Percentiles rank a stretch among this genome's conserved stretches.
These are phyloP conservation scores for Cucurbitaria berberidis DNA, from an alignment of 2,329 filamentous ascomycete genomes.

Conservation along the genomic window DNA sequence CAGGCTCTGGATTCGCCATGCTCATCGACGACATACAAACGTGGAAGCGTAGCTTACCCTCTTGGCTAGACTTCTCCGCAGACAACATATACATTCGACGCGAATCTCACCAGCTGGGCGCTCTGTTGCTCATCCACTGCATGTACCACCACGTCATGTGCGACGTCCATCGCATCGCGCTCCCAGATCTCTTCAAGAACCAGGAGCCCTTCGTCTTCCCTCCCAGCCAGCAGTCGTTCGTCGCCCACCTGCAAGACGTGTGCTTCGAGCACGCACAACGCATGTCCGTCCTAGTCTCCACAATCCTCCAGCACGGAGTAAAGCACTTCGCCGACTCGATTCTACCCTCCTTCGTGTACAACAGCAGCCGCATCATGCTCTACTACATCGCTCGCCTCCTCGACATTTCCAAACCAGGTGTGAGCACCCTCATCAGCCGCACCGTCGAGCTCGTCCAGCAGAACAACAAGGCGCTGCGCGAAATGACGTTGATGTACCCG, in stretches of 20 bases:
- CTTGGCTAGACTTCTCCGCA: slow-evolving; percentile 40
- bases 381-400: slow-evolving; percentile 41
- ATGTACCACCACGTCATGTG: slow-evolving; percentile 45
- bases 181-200: slow-evolving; percentile 41
- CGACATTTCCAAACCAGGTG: slow-evolving; percentile 34
- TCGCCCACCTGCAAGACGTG: slow-evolving; percentile 32
- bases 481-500: slow-evolving; percentile 42
- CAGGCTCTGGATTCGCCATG: slow-evolving; percentile 34
- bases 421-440: slow-evolving; percentile 30
- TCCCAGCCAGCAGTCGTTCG: slow-evolving; percentile 30
- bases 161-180: slow-evolving; percentile 40
- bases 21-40: slow-evolving; percentile 34
- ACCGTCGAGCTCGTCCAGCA: slow-evolving; percentile 40
- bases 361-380: slow-evolving; percentile 44
- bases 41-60: slow-evolving; percentile 38
- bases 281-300: slow-evolving; percentile 36
- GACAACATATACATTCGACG: slow-evolving; percentile 45
- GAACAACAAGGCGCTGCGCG: slow-evolving; percentile 40
- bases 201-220: slow-evolving; percentile 40
- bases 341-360: slow-evolving; percentile 42
- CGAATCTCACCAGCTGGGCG: slow-evolving; percentile 42
- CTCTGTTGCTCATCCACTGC: slow-evolving; percentile 42
- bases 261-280: slow-evolving; percentile 43
- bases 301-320: slow-evolving; percentile 38
- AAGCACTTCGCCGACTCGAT: slow-evolving; percentile 44